phyloP scores from a whole-genome alignment of 2,329 filamentous ascomycete genomes.

The Aspergillus fischeri region DNA sequence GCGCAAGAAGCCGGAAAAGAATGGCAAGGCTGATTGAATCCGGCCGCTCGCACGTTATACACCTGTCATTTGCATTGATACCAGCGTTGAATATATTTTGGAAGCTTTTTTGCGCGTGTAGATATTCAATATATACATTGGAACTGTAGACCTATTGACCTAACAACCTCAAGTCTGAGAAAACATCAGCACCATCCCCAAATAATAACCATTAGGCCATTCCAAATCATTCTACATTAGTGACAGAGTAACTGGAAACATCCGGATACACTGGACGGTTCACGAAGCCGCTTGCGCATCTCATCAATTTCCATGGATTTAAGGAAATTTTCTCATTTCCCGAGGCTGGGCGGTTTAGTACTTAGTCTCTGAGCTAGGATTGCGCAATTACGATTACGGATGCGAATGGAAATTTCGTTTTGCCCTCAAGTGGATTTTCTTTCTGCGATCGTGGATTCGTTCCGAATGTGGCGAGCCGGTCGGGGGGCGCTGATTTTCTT shows the following conservation, averaged over 20 bases:
- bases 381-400: neutral
- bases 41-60: neutral
- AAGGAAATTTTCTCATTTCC: neutral
- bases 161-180: neutral
- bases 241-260: neutral
- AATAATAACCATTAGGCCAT: neutral
- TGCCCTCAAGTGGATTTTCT: neutral
- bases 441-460: slow-evolving; percentile 2
- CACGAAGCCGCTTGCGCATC: neutral
- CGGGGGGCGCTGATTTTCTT: slow-evolving; percentile 13
- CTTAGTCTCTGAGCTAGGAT: neutral
- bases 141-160: neutral
- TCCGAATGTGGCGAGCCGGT: slow-evolving; percentile 18
- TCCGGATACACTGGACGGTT: neutral
- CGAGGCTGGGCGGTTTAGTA: neutral
- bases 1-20: slow-evolving; percentile 47
- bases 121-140: neutral
- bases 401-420: neutral
- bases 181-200: no score
- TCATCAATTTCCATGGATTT: neutral
- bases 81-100: neutral
- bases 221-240: neutral
- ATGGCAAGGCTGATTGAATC: slow-evolving; percentile 14
- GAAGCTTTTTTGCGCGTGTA: neutral
- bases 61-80: neutral